Base-by-base conservation (phyloP, 306 rosid species). In the Prunus dulcis region DNA sequence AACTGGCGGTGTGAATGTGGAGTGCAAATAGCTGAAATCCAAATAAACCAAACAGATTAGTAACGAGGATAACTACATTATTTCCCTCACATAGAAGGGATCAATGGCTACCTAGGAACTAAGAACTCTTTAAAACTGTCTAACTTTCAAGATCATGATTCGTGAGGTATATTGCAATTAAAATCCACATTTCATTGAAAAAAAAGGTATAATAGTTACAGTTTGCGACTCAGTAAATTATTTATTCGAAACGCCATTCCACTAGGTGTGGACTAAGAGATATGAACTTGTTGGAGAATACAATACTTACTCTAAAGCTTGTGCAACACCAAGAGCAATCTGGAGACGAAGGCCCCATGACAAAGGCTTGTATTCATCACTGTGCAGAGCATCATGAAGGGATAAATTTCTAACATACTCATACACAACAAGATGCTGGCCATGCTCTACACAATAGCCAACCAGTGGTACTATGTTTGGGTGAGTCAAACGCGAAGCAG, bases 381-480 rank as follows among this genome's bases (percentile, higher is more conserved):
- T 64, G 75, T 96, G 97, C 69, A 95, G 87, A 82, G 97, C 96
- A 32, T 81, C 73, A 47, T 83, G 79, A 46, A 95, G 96, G 69
- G 96, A 80, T 79, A 92, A 71, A 71, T 79, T 84, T 86, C 89
- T 83, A 72, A 92, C 88, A 71, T 75, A 89, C 71, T 95, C 96
- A 51, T 89, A 89, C 62, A 84, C 87, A 72, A 96, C 92, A 45
- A 89, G 87, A 84, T 91, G 97, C 71, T 91, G 98, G 56, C 93
- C 99, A 5, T 89, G 87, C 89, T 95, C 99, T 85, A 86, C 76
- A 57, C 97, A 90, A 73, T 95, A 90, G 41, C 97, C 97, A 53
- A 82, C 56, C 53, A 96, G 93, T 30, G 97, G 81, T 66, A 89
- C 88, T 34, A 96, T 86, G 85, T 91, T 91, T 30, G 93, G 91